A percentile compares a stretch with the other conserved stretches of the same genome.
Conservation (phyloP, 2,329 filamentous ascomycete genomes). For the Hymenoscyphus salicellus region DNA sequence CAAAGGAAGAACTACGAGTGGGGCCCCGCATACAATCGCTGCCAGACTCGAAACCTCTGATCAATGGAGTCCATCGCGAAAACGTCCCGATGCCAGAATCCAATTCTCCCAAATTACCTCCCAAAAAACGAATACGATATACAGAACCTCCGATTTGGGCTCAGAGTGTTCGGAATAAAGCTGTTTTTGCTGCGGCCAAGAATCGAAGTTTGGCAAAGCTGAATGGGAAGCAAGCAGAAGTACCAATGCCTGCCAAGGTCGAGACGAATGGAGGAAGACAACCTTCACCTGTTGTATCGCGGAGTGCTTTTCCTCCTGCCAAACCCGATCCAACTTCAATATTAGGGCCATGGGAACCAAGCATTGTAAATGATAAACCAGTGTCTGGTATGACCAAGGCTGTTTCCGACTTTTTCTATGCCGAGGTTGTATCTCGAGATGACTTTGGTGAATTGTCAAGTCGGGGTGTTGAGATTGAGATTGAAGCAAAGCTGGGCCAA, state of each 20-base stretch:
- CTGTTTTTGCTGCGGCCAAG: constrained; percentile 4
- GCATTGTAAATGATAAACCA: constrained; percentile 67
- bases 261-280: constrained; percentile 31
- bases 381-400: constrained; percentile 71
- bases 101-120: constrained; percentile 39
- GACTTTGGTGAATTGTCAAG: constrained; percentile 62
- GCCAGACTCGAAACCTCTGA: constrained; percentile 18
- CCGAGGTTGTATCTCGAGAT: constrained; percentile 65
- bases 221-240: constrained; percentile 28
- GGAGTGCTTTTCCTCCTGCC: constrained; percentile 9
- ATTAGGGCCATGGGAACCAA: constrained; percentile 60
- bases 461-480: constrained; percentile 74
- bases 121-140: constrained; percentile 49
- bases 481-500: constrained; percentile 89
- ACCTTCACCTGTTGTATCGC: constrained; percentile 15
- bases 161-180: constrained; percentile 27
- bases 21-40: constrained; percentile 19
- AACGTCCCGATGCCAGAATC: constrained; percentile 14
- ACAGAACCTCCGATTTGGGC: constrained; percentile 51
- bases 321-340: constrained; percentile 21
- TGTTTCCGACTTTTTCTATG: constrained; percentile 79
- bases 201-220: constrained; percentile 33
- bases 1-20: constrained; percentile 15
- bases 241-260: constrained; percentile 21
- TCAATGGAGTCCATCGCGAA: constrained; percentile 26